Percentiles rank a stretch among this genome's conserved stretches.
phyloP scores from a whole-genome alignment of 805 yeast genomes.

The Lachancea mirantina region DNA sequence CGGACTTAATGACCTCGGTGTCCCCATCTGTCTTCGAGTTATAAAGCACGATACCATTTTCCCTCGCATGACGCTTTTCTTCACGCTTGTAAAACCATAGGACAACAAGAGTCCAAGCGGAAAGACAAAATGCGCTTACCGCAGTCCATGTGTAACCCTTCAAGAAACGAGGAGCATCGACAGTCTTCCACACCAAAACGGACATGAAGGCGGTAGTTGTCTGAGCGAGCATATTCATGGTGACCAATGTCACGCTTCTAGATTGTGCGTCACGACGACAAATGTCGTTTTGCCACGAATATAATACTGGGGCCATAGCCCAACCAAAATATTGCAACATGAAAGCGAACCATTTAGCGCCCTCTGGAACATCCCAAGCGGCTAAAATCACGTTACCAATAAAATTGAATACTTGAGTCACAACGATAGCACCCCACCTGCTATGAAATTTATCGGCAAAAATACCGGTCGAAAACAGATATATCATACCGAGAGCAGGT shows the following conservation, averaged over 20 bases:
- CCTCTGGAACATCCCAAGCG: conserved; percentile 47
- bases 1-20: conserved; percentile 6
- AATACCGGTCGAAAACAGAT: conserved; percentile 18
- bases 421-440: conserved; percentile 47
- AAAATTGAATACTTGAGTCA: conserved; percentile 47
- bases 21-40: conserved; percentile 15
- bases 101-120: conserved; percentile 23
- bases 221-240: conserved; percentile 48
- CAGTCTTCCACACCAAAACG: conserved; percentile 39
- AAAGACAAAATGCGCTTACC: conserved; percentile 26
- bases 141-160: conserved; percentile 47
- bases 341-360: conserved; percentile 56
- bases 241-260: conserved; percentile 44
- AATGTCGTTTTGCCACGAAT: conserved; percentile 53
- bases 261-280: conserved; percentile 47
- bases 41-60: conserved; percentile 33
- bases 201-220: conserved; percentile 49
- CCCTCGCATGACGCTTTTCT: conserved; percentile 32
- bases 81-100: conserved; percentile 34
- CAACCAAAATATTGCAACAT: conserved; percentile 50
- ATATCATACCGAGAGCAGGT: conserved; percentile 48
- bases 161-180: conserved; percentile 46
- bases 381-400: conserved; percentile 47
- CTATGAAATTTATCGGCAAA: conserved; percentile 45
- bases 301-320: conserved; percentile 55